These are phyloP conservation scores for Kuraishia floccosa DNA, from an alignment of 805 yeast species.

Conservation along the genomic window DNA sequence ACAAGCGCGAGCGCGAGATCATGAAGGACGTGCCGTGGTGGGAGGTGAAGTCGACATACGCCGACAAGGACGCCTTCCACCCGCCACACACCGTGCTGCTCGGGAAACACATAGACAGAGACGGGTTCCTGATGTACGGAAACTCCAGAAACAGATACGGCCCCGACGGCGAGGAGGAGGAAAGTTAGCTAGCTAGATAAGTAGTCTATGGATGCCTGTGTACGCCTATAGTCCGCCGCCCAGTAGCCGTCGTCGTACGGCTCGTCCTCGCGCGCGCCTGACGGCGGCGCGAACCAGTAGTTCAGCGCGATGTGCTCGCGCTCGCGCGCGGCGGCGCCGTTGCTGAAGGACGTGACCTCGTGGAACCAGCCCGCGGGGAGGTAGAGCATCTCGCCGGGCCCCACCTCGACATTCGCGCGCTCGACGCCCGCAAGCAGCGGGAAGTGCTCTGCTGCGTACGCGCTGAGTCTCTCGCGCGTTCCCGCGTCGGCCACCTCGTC, in stretches of 20 bases:
- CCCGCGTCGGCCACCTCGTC: constrained; percentile 31
- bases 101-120: constrained; percentile 22
- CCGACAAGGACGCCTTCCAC: constrained; percentile 20
- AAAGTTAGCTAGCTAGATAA: neutral
- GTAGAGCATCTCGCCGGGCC: constrained; percentile 58
- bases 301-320: constrained; percentile 51
- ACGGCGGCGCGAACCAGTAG: constrained; percentile 70
- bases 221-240: constrained; percentile 37
- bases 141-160: constrained; percentile 18
- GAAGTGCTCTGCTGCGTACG: constrained; percentile 28
- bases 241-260: constrained; percentile 43
- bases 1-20: constrained; percentile 57
- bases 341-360: constrained; percentile 60
- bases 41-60: constrained; percentile 35
- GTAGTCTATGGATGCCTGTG: neutral
- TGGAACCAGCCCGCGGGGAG: constrained; percentile 79
- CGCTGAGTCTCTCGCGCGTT: constrained; percentile 15
- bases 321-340: constrained; percentile 7
- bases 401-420: constrained; percentile 32
- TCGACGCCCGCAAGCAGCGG: constrained; percentile 34
- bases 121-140: constrained; percentile 14
- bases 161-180: constrained; percentile 1
- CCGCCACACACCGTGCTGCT: constrained; percentile 23
- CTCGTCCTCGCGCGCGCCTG: constrained; percentile 14
- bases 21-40: constrained; percentile 54